Base-by-base conservation (phyloP, 257 asterid species). In the Striga asiatica region DNA sequence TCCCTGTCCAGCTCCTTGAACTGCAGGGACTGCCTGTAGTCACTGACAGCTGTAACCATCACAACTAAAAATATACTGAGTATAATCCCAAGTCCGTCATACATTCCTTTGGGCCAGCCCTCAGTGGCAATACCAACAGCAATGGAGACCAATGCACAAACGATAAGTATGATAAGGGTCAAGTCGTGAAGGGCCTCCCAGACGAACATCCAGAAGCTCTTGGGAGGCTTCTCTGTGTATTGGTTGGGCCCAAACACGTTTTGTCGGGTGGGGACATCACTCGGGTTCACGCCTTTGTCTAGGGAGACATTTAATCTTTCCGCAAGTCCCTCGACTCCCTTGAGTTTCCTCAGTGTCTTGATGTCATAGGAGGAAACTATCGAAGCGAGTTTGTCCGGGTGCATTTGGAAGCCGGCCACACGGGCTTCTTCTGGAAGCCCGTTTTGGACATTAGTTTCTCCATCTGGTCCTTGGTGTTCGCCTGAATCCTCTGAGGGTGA, bases 91-190 rank as follows among this genome's bases (percentile, higher is more conserved):
- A 92, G 42, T 12, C 97, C 99, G 54, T 92, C 99, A 65, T 92
- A 88, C 47, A 74, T 84, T 57, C 97, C 97, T 64, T 71, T 84
- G 14, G 98, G 99, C 88, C 92, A 92, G 24, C 99, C 97, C 72
- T 92, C 97, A 21, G 99, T 92, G 58, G 97, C 86, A 66, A 88
- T 91, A 66, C 97, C 99, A 37, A 92, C 99, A 3, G 81, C 94
- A 39, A 92, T 79, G 16, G 95, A 88, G 56, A 88, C 93, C 69
- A 85, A 81, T 28, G 99, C 94, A 49, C 95, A 88, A 48, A 88
- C 81, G 12, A 88, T 88, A 64, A 92, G 94, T 61, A 92, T 92
- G 65, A 88, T 42, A 23, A 92, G 99, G 5, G 99, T 92, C 66
- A 88, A 66, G 70, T 92, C 99, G 0, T 88, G 97, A 61, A 88